phyloP scores from a whole-genome alignment of 169 alveolate genomes.

The Eimeria acervulina region DNA sequence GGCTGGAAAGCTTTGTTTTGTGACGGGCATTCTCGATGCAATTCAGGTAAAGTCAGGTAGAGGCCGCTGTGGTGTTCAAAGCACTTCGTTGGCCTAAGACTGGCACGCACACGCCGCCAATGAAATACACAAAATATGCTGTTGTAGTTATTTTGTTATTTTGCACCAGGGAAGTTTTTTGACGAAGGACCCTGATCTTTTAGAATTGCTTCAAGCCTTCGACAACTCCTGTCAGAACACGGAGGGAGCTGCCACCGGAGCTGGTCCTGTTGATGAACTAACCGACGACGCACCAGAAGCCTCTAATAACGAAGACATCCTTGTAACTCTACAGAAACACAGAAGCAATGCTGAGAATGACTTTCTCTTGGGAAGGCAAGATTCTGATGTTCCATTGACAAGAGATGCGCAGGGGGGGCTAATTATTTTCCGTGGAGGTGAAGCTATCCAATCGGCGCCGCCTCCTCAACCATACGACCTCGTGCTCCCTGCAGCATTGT shows the following conservation, averaged over 20 bases:
- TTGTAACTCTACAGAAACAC: slow-evolving; percentile 32
- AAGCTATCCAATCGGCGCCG: slow-evolving; percentile 79
- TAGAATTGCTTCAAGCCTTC: slow-evolving; percentile 79
- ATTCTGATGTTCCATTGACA: slow-evolving; percentile 33
- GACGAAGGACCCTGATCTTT: slow-evolving; percentile 78
- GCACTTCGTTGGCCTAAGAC: background rate
- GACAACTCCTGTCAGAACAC: slow-evolving; percentile 77
- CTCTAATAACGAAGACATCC: slow-evolving; percentile 11
- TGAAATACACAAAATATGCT: background rate
- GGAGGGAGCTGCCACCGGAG: background rate
- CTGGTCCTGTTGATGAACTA: slow-evolving; percentile 24
- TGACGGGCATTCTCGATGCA: slow-evolving; percentile 81
- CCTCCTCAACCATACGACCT: slow-evolving; percentile 46
- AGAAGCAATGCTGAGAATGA: background rate
- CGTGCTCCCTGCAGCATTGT: slow-evolving; percentile 76
- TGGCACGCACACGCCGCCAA: background rate
- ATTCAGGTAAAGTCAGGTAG: slow-evolving; percentile 61
- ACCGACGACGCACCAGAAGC: background rate
- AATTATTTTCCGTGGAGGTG: slow-evolving; percentile 76
- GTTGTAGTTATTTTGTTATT: background rate
- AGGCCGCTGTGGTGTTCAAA: background rate
- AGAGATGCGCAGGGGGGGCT: slow-evolving; percentile 69
- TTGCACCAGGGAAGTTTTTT: slow-evolving; percentile 71
- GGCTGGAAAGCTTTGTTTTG: slow-evolving; percentile 64
- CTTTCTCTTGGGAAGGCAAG: background rate